These are phyloP conservation scores for Ceriops decandra DNA, from an alignment of 345 rosid genomes.

Conservation along the genomic window DNA sequence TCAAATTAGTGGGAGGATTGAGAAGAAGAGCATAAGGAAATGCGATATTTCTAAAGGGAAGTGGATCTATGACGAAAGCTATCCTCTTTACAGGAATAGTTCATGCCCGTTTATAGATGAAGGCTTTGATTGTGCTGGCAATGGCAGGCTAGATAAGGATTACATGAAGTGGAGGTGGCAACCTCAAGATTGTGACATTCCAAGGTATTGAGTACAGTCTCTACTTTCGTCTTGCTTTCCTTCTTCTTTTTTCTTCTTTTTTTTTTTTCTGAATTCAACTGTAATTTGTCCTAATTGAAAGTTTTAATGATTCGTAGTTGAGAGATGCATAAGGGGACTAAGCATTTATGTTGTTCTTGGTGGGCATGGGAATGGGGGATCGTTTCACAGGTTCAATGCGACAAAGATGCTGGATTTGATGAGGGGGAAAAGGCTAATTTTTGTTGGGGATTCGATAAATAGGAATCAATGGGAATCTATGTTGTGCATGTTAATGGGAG, in stretches of 20 bases:
- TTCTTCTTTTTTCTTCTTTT: not conserved
- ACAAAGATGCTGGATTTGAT: conserved; percentile 67
- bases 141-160: conserved; percentile 64
- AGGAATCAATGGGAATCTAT: conserved; percentile 98
- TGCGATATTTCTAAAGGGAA: conserved; percentile 71
- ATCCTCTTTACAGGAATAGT: conserved; percentile 62
- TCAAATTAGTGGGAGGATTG: conserved; percentile 6
- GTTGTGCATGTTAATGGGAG: conserved; percentile 77
- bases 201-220: conserved; percentile 46
- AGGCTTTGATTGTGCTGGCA: conserved; percentile 76
- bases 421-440: conserved; percentile 84
- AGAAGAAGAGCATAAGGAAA: conserved; percentile 24
- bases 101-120: conserved; percentile 93
- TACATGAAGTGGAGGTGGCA: conserved; percentile 92
- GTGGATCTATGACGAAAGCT: conserved; percentile 76
- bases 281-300: not conserved
- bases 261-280: not conserved
- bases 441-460: conserved; percentile 94
- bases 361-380: conserved; percentile 2
- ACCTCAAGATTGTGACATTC: conserved; percentile 63
- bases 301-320: not conserved
- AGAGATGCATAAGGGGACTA: not conserved
- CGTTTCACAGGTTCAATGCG: conserved; percentile 69
- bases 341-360: conserved; percentile 2
- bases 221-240: too few species aligned